Percentiles rank a stretch among this genome's conserved stretches.
Evolutionary conservation across 768 basidiomycete genomes (phyloP).

Genomic region (Tricholoma terreum): DNA sequence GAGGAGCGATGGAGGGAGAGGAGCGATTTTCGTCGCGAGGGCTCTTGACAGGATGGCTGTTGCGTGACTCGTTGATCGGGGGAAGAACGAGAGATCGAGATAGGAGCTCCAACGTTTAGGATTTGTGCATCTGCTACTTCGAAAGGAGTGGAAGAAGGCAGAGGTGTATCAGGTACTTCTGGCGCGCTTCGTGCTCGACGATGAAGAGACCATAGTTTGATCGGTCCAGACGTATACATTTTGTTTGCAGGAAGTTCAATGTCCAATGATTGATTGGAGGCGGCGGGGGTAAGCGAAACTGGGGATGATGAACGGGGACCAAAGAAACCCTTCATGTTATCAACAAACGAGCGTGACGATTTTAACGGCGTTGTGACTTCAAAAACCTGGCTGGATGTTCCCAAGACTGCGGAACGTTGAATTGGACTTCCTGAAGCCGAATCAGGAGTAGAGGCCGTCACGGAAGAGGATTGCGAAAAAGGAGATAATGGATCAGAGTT

Average conservation of each 20-base stretch:
- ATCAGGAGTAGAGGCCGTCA: constrained; percentile 13
- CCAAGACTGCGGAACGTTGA: constrained; percentile 9
- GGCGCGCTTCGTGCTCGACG: constrained; percentile 53
- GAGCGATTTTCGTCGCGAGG: constrained; percentile 9
- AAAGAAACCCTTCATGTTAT: constrained; percentile 62
- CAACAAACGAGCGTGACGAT: constrained; percentile 50
- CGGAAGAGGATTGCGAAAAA: constrained; percentile 38
- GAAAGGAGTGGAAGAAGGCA: constrained; percentile 6
- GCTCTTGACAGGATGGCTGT: constrained; percentile 5
- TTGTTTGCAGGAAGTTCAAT: constrained; percentile 12
- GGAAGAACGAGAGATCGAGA: constrained; percentile 10
- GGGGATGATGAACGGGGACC: constrained; percentile 44
- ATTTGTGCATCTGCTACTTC: constrained; percentile 9
- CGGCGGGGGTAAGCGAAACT: constrained; percentile 16
- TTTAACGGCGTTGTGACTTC: constrained; percentile 23
- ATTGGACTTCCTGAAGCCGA: constrained; percentile 15
- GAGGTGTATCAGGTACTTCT: constrained; percentile 30
- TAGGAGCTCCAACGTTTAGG: constrained; percentile 20
- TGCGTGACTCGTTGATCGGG: constrained; percentile 7
- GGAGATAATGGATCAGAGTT: constrained; percentile 26
- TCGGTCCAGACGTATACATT: constrained; percentile 28
- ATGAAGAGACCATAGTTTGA: constrained; percentile 47
- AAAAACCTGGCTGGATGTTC: constrained; percentile 12
- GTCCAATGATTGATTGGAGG: constrained; percentile 8
- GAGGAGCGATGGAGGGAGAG: constrained; percentile 9